These are phyloP conservation scores for Panaeolus papilionaceus DNA, from an alignment of 768 basidiomycete genomes.

Conservation along the genomic window DNA sequence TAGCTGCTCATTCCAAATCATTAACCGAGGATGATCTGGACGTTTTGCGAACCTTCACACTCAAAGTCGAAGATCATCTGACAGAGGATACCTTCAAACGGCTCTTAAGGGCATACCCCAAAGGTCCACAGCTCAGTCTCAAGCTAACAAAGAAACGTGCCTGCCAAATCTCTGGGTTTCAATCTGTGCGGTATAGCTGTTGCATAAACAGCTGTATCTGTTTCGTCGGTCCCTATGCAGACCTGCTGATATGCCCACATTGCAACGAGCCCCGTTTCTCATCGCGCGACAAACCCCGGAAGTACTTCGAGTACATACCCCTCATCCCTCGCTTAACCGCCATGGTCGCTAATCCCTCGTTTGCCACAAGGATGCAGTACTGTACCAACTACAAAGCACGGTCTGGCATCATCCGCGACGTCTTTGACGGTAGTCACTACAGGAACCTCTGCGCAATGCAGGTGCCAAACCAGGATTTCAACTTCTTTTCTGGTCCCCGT, in stretches of 20 bases:
- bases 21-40: not conserved
- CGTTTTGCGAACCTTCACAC: not conserved
- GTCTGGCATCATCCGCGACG: conserved; percentile 34
- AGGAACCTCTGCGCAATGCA: conserved; percentile 23
- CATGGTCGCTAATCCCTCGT: conserved; percentile 26
- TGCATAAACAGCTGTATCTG: conserved; percentile 18
- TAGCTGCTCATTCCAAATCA: not conserved
- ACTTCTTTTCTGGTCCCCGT: conserved; percentile 38
- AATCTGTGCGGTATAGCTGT: conserved; percentile 2
- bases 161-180: conserved; percentile 2
- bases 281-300: conserved; percentile 26
- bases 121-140: not conserved
- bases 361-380: conserved; percentile 26
- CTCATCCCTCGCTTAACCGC: conserved; percentile 32
- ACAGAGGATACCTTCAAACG: conserved; percentile 2
- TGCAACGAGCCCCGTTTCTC: conserved; percentile 31
- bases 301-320: conserved; percentile 43
- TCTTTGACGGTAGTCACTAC: conserved; percentile 44
- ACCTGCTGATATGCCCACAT: conserved; percentile 33
- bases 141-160: conserved; percentile 14
- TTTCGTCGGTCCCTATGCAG: conserved; percentile 28
- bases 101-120: not conserved
- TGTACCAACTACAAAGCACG: conserved; percentile 25
- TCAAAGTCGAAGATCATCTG: conserved; percentile 13
- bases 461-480: conserved; percentile 33